A percentile compares a stretch with the other conserved stretches of the same genome.
Conservation (phyloP, 2,329 filamentous ascomycete genomes). For the Ilyonectria destructans region DNA sequence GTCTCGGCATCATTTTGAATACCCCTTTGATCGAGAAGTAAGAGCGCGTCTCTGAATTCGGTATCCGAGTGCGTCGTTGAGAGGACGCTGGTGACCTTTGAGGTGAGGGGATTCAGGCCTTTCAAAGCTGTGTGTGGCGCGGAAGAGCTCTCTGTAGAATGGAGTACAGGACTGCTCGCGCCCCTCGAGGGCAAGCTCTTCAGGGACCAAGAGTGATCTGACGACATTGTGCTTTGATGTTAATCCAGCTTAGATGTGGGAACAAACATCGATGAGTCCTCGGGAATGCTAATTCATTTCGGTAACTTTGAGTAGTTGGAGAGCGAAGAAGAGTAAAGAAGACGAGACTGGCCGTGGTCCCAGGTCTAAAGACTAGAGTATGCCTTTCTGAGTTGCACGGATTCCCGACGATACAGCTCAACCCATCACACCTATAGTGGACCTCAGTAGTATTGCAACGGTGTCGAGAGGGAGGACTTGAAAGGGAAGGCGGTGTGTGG, state of each 20-base stretch:
- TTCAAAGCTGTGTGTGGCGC: slow-evolving; percentile 74
- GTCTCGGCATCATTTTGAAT: slow-evolving; percentile 84
- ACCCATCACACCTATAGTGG: slow-evolving; percentile 23
- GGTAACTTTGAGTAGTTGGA: neutral
- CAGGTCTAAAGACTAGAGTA: neutral
- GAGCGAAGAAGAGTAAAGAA: neutral
- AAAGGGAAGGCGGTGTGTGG: slow-evolving; percentile 47
- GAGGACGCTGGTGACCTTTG: slow-evolving; percentile 87
- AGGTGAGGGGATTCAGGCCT: slow-evolving; percentile 78
- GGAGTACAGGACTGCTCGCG: slow-evolving; percentile 66
- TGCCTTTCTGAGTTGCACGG: slow-evolving; percentile 5
- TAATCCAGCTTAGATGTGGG: slow-evolving; percentile 7
- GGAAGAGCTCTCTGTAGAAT: slow-evolving; percentile 87
- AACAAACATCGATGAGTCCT: slow-evolving; percentile 10
- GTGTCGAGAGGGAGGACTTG: slow-evolving; percentile 44
- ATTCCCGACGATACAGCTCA: slow-evolving; percentile 8
- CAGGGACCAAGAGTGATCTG: slow-evolving; percentile 41
- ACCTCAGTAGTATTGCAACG: slow-evolving; percentile 39
- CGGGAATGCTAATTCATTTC: slow-evolving; percentile 32
- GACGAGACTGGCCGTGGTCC: neutral
- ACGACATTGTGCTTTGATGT: slow-evolving; percentile 36
- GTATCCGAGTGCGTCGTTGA: slow-evolving; percentile 94
- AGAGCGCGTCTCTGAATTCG: slow-evolving; percentile 89
- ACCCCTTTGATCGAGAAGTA: slow-evolving; percentile 81
- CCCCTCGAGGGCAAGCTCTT: slow-evolving; percentile 44